Evolutionary conservation across 2,329 filamentous ascomycete species (phyloP).

Genomic region (Phyllosticta paracitricarpa): DNA sequence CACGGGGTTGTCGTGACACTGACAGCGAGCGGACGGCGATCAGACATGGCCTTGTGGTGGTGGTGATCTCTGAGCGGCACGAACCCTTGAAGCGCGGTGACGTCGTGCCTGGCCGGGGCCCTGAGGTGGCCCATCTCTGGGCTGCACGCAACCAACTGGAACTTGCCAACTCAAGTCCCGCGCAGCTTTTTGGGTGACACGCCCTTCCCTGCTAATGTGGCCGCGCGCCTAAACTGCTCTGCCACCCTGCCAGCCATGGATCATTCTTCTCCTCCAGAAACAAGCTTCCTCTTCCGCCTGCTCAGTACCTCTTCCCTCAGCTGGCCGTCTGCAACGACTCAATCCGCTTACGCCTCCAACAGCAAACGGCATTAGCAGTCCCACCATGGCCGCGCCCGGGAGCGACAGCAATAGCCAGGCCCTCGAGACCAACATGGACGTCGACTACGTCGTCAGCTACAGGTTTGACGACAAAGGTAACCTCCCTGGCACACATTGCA

Average conservation of each 20-base stretch:
- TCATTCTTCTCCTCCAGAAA: neutral
- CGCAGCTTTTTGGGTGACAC: neutral
- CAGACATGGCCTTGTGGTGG: neutral
- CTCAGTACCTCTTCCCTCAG: slow-evolving; percentile 5
- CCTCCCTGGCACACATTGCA: neutral
- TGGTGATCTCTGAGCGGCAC: neutral
- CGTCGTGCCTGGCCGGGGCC: neutral
- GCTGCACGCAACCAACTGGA: neutral
- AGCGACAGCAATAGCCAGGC: slow-evolving; percentile 24
- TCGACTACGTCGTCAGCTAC: slow-evolving; percentile 84
- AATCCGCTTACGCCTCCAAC: neutral
- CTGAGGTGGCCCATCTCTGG: neutral
- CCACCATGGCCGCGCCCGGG: slow-evolving; percentile 9
- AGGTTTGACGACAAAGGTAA: slow-evolving; percentile 58
- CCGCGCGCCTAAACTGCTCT: neutral
- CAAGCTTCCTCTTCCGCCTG: slow-evolving; percentile 6
- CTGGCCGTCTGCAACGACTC: neutral
- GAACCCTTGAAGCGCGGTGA: neutral
- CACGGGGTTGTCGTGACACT: neutral
- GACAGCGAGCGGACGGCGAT: neutral
- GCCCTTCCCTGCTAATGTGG: neutral
- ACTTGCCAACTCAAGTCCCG: neutral
- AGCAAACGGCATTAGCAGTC: slow-evolving; percentile 1
- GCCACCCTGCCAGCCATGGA: neutral
- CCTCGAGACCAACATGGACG: slow-evolving; percentile 50